phyloP scores from a whole-genome alignment of 495 filamentous ascomycete species.

The Ramalina intermedia region DNA sequence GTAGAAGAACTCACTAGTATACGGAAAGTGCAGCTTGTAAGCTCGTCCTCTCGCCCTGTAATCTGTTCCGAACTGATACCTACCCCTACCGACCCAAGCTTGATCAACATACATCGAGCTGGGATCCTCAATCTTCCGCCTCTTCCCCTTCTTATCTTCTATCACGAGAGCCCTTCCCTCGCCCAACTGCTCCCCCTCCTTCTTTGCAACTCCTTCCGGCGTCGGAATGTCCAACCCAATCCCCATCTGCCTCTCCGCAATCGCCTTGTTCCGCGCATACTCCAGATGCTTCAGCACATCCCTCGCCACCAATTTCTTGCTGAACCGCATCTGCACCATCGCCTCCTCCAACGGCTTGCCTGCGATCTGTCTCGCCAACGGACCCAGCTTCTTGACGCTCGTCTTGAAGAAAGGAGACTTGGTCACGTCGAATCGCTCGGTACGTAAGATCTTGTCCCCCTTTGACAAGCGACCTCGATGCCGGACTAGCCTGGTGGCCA shows the following conservation, averaged over 20 bases:
- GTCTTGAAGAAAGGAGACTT: constrained; percentile 61
- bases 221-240: constrained; percentile 31
- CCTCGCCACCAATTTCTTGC: constrained; percentile 78
- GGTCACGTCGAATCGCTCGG: constrained; percentile 53
- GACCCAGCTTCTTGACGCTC: constrained; percentile 73
- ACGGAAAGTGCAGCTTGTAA: constrained; percentile 45
- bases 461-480: constrained; percentile 52
- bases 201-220: constrained; percentile 18
- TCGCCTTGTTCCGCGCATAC: constrained; percentile 59
- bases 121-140: constrained; percentile 49
- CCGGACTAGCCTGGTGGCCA: constrained; percentile 57
- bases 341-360: constrained; percentile 89
- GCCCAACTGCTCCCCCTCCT: constrained; percentile 25
- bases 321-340: constrained; percentile 87
- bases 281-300: constrained; percentile 67
- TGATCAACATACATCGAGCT: constrained; percentile 72
- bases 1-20: constrained; percentile 45
- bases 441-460: constrained; percentile 46
- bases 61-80: constrained; percentile 37
- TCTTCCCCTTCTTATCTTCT: constrained; percentile 39
- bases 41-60: constrained; percentile 57
- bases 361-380: constrained; percentile 69
- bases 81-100: constrained; percentile 78
- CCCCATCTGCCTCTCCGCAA: constrained; percentile 73
- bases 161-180: constrained; percentile 25